Percentiles rank a stretch among this genome's conserved stretches.
Evolutionary conservation across 768 basidiomycete species (phyloP).

Genomic region (Panaeolus cyanescens): DNA sequence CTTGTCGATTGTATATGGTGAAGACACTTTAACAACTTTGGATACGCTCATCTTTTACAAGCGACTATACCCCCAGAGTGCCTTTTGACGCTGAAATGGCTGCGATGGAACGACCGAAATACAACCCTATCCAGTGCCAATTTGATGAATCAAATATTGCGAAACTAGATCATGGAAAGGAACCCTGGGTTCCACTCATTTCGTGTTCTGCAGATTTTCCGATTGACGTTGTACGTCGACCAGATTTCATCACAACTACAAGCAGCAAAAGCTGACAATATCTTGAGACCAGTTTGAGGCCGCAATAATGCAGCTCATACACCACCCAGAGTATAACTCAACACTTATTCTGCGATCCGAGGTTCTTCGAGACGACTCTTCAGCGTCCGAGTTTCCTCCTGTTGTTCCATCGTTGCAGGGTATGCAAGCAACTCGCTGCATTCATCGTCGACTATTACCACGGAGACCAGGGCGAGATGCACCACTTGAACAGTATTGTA

Average conservation of each 20-base stretch:
- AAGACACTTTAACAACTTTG: no score
- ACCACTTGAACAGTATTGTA: conserved; percentile 75
- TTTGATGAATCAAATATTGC: neutral
- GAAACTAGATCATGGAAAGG: neutral
- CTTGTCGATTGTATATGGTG: no score
- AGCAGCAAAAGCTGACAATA: neutral
- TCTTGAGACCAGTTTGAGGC: conserved; percentile 60
- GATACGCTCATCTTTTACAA: no score
- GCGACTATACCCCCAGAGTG: no score
- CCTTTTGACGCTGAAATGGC: no score
- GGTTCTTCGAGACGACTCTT: conserved; percentile 43
- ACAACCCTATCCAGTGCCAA: neutral
- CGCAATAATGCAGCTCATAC: conserved; percentile 71
- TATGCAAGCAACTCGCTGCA: conserved; percentile 42
- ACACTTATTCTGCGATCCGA: conserved; percentile 89
- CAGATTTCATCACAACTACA: neutral
- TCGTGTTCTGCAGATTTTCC: conserved; percentile 26
- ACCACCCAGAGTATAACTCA: conserved; percentile 93
- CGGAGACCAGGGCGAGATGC: conserved; percentile 77
- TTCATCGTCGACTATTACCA: conserved; percentile 74
- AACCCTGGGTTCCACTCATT: conserved; percentile 21
- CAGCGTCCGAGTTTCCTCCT: conserved; percentile 31
- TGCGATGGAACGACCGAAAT: neutral
- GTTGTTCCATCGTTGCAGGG: conserved; percentile 39
- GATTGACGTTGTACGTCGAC: conserved; percentile 21